These are phyloP conservation scores for Actinomucor elegans DNA, from an alignment of 371 early-diverging fungal species.

Conservation along the genomic window DNA sequence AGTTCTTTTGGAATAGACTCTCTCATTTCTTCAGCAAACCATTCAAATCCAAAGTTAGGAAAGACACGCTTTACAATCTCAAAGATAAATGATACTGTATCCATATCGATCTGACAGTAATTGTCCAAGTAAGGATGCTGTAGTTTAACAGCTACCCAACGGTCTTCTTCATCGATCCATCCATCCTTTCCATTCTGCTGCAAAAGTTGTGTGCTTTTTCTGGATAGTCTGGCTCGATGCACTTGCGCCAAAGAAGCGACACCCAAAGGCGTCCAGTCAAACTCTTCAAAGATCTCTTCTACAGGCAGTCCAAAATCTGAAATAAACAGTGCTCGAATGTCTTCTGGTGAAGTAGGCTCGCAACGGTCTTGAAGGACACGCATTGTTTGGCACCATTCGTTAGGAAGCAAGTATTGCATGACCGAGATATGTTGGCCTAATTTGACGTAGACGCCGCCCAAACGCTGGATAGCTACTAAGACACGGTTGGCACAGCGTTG, in stretches of 20 bases:
- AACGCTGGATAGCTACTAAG: slow-evolving; percentile 51
- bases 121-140: slow-evolving; percentile 84
- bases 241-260: slow-evolving; percentile 89
- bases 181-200: slow-evolving; percentile 25
- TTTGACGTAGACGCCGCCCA: slow-evolving; percentile 94
- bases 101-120: slow-evolving; percentile 79
- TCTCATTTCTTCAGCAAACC: slow-evolving; percentile 90
- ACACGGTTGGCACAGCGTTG: slow-evolving; percentile 59
- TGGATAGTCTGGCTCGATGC: slow-evolving; percentile 67
- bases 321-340: slow-evolving; percentile 67
- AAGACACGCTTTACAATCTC: slow-evolving; percentile 67
- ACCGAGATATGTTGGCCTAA: slow-evolving; percentile 90
- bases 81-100: slow-evolving; percentile 66
- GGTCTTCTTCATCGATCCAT: slow-evolving; percentile 27
- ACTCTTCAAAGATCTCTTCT: slow-evolving; percentile 63
- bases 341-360: slow-evolving; percentile 67
- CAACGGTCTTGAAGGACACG: slow-evolving; percentile 83
- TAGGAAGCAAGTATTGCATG: slow-evolving; percentile 83
- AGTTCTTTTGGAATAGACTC: slow-evolving; percentile 83
- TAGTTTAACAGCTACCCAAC: slow-evolving; percentile 86
- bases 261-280: slow-evolving; percentile 78
- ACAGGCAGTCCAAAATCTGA: slow-evolving; percentile 67
- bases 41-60: slow-evolving; percentile 87
- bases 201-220: slow-evolving; percentile 32
- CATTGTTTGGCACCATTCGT: slow-evolving; percentile 87